Conservation (phyloP, 148 eudicot species). For the Fallopia convolvulus region DNA sequence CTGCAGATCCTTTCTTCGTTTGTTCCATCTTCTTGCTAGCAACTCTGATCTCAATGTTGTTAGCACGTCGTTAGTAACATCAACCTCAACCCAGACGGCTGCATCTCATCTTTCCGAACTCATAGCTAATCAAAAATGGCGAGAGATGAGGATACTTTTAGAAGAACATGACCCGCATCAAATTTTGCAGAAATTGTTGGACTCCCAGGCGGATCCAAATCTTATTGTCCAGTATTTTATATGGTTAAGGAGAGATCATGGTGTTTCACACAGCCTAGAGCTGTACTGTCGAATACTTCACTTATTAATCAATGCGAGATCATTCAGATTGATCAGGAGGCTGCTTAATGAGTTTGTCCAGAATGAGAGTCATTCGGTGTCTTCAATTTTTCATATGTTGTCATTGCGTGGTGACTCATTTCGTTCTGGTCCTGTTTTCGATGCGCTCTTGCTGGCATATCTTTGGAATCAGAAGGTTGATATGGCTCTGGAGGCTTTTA, state of each 20-base stretch:
- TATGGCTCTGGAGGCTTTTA: slow-evolving; percentile 51
- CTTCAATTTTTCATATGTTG: slow-evolving; percentile 42
- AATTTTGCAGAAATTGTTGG: slow-evolving; percentile 3
- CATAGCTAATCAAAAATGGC: slow-evolving; percentile 7
- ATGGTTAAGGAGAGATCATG: slow-evolving; percentile 37
- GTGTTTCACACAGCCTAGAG: slow-evolving; percentile 31
- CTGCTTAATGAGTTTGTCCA: slow-evolving; percentile 42
- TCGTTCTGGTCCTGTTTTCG: slow-evolving; percentile 38
- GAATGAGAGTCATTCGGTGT: slow-evolving; percentile 26
- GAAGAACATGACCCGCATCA: not conserved
- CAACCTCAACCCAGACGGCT: not conserved
- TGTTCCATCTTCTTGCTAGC: not conserved
- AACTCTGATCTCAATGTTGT: not conserved
- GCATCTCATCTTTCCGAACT: not conserved
- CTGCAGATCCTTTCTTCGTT: slow-evolving; percentile 5
- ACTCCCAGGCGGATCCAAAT: not conserved
- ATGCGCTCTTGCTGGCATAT: slow-evolving; percentile 46
- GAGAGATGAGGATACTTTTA: slow-evolving; percentile 1
- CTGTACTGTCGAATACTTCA: slow-evolving; percentile 30
- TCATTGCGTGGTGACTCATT: slow-evolving; percentile 23
- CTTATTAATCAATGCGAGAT: slow-evolving; percentile 28
- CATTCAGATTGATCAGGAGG: slow-evolving; percentile 40
- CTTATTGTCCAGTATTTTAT: slow-evolving; percentile 10
- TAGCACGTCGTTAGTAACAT: not conserved
- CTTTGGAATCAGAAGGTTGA: slow-evolving; percentile 31